Evolutionary conservation across 331 rosid genomes (phyloP).

Genomic region (Acacia concinna): DNA sequence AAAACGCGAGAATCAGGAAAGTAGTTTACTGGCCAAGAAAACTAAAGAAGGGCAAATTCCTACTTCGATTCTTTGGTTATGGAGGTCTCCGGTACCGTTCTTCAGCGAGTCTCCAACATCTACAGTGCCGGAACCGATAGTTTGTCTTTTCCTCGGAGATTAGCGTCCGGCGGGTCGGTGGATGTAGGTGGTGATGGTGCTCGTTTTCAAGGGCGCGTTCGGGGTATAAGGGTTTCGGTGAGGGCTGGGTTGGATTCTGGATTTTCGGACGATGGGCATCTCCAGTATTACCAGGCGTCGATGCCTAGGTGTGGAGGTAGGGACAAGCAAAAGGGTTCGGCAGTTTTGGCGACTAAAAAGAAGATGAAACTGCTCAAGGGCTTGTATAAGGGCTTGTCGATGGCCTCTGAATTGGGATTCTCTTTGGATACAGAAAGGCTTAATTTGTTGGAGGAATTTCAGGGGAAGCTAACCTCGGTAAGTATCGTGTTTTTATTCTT

Average conservation of each 20-base stretch:
- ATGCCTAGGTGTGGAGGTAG: slow-evolving; percentile 38
- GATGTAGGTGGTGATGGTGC: slow-evolving; percentile 11
- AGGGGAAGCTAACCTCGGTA: slow-evolving; percentile 51
- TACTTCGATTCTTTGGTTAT: slow-evolving; percentile 28
- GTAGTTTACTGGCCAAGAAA: background rate
- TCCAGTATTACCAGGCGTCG: slow-evolving; percentile 45
- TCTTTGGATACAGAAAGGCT: slow-evolving; percentile 32
- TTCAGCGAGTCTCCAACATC: slow-evolving; percentile 36
- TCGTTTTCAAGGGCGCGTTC: slow-evolving; percentile 1
- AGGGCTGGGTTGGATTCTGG: slow-evolving; percentile 33
- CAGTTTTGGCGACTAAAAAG: slow-evolving; percentile 43
- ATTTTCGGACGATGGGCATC: slow-evolving; percentile 60
- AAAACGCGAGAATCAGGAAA: background rate
- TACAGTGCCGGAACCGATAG: slow-evolving; percentile 17
- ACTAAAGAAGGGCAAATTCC: background rate
- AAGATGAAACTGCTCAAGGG: slow-evolving; percentile 60
- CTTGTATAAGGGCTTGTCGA: slow-evolving; percentile 36
- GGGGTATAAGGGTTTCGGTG: slow-evolving; percentile 12
- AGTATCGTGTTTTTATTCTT: background rate
- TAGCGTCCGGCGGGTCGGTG: slow-evolving; percentile 5
- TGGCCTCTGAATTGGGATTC: slow-evolving; percentile 44
- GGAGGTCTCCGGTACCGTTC: slow-evolving; percentile 72
- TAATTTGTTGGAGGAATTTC: slow-evolving; percentile 39
- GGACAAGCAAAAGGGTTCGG: slow-evolving; percentile 38
- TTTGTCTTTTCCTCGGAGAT: background rate